Conservation (phyloP, 495 filamentous ascomycete species). For the Penicillium herquei region DNA sequence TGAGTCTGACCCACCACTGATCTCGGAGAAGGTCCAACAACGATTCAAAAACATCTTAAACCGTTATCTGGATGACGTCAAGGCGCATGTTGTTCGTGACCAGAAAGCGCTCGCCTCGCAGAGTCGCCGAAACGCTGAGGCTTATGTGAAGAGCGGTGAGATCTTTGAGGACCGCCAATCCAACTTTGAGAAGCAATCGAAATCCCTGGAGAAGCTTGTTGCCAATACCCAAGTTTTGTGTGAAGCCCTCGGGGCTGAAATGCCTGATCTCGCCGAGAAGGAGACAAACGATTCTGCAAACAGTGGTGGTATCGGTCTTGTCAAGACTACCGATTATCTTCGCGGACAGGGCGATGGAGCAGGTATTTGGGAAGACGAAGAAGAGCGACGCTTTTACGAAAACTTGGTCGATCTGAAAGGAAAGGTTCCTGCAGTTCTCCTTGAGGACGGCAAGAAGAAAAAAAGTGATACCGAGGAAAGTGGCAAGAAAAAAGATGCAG, state of each 20-base stretch:
- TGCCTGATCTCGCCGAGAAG: constrained; percentile 87
- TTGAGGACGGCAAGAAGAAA: constrained; percentile 96
- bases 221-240: constrained; percentile 88
- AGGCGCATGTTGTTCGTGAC: constrained; percentile 80
- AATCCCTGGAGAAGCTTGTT: constrained; percentile 86
- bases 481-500: constrained; percentile 54
- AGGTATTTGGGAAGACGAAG: constrained; percentile 99
- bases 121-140: constrained; percentile 91
- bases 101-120: constrained; percentile 82
- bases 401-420: constrained; percentile 93
- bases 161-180: constrained; percentile 97
- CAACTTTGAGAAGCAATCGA: constrained; percentile 90
- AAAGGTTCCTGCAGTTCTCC: constrained; percentile 86
- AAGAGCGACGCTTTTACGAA: constrained; percentile 96
- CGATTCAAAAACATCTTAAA: constrained; percentile 85
- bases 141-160: constrained; percentile 97
- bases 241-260: constrained; percentile 85
- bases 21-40: constrained; percentile 71
- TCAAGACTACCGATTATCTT: constrained; percentile 91
- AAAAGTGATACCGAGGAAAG: constrained; percentile 72
- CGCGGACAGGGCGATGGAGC: constrained; percentile 85
- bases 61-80: constrained; percentile 92
- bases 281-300: constrained; percentile 62
- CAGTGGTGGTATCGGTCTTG: constrained; percentile 82
- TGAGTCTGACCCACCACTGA: constrained; percentile 65